Evolutionary conservation across 2,329 filamentous ascomycete species (phyloP).

Genomic region (Orbilia ellipsospora): DNA sequence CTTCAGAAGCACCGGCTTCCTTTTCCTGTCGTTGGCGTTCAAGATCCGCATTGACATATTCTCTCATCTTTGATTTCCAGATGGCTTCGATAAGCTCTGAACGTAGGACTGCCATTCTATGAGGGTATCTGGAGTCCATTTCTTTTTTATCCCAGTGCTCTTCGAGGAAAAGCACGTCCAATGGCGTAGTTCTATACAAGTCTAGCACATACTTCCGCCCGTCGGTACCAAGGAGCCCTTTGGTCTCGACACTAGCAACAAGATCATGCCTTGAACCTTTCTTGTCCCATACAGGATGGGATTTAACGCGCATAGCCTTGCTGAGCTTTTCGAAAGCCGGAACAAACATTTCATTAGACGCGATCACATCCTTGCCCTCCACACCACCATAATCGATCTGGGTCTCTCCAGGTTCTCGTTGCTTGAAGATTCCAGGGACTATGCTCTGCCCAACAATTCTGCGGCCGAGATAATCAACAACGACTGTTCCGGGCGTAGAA

Average conservation of each 20-base stretch:
- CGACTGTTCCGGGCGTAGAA: constrained; percentile 94
- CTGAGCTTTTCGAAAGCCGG: constrained; percentile 89
- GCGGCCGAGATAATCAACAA: constrained; percentile 96
- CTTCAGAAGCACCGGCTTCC: constrained; percentile 59
- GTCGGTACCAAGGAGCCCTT: constrained; percentile 95
- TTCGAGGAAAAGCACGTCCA: constrained; percentile 92
- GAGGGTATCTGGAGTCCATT: constrained; percentile 74
- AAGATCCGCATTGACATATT: constrained; percentile 85
- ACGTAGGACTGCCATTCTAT: constrained; percentile 93
- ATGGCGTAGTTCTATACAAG: constrained; percentile 89
- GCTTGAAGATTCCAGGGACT: constrained; percentile 98
- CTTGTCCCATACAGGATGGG: constrained; percentile 98
- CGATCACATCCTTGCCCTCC: constrained; percentile 94
- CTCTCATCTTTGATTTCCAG: constrained; percentile 84
- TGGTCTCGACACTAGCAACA: constrained; percentile 96
- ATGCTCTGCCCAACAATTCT: constrained; percentile 98
- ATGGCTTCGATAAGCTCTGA: constrained; percentile 89
- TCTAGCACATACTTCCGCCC: constrained; percentile 98
- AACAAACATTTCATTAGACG: constrained; percentile 86
- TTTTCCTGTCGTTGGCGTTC: constrained; percentile 68
- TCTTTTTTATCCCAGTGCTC: constrained; percentile 69
- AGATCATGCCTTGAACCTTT: constrained; percentile 88
- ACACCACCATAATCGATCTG: constrained; percentile 99
- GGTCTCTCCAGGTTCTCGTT: constrained; percentile 95
- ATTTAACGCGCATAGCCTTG: constrained; percentile 89